Evolutionary conservation across 1,284 basidiomycete species (phyloP).

Genomic region (Mycena sp.): DNA sequence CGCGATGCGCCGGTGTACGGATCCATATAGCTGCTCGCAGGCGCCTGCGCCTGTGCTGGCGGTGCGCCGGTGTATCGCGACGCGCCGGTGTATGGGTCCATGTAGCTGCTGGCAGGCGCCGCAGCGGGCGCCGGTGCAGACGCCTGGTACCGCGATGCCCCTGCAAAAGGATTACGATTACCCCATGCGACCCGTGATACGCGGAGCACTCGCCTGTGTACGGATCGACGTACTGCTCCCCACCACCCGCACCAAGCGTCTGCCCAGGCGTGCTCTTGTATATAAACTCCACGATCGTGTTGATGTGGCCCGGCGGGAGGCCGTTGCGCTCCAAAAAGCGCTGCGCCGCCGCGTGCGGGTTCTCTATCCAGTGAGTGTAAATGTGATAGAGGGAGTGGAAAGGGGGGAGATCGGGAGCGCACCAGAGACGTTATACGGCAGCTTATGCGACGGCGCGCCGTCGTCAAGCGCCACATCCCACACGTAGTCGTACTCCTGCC

Average conservation of each 20-base stretch:
- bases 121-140: constrained; percentile 40
- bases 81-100: constrained; percentile 49
- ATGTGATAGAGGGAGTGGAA: too few species aligned
- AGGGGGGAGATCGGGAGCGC: constrained; percentile 39
- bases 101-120: constrained; percentile 38
- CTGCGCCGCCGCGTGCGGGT: constrained; percentile 91
- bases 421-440: constrained; percentile 94
- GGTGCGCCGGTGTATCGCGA: constrained; percentile 40
- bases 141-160: constrained; percentile 69
- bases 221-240: constrained; percentile 81
- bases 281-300: constrained; percentile 95
- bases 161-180: constrained; percentile 44
- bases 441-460: constrained; percentile 91
- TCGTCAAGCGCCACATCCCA: constrained; percentile 98
- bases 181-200: neutral
- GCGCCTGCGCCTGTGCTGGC: constrained; percentile 38
- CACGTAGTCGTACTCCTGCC: constrained; percentile 98
- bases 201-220: constrained; percentile 75
- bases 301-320: constrained; percentile 84
- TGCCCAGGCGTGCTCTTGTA: constrained; percentile 90
- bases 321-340: constrained; percentile 89
- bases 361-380: constrained; percentile 65
- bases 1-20: constrained; percentile 81
- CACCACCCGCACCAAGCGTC: constrained; percentile 64
- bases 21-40: constrained; percentile 54